phyloP scores from a whole-genome alignment of 352 stramenopile genomes.

The Lagenidium giganteum region DNA sequence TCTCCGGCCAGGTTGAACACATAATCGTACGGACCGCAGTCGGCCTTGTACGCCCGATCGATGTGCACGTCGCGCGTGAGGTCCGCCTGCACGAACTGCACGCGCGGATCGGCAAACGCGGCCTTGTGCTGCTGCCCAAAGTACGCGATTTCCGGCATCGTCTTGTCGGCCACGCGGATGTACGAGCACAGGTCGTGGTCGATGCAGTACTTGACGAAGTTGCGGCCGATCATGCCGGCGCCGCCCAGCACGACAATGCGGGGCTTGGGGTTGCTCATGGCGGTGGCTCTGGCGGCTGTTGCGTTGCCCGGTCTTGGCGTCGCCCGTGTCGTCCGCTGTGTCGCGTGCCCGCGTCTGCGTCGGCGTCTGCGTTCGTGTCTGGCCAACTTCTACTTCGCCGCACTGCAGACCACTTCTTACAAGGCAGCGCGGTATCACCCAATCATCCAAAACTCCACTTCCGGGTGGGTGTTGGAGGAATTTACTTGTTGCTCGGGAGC shows the following conservation, averaged over 20 bases:
- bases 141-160: conserved; percentile 85
- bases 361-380: too few species aligned
- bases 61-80: conserved; percentile 76
- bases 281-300: neutral
- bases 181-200: conserved; percentile 55
- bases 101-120: conserved; percentile 59
- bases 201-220: conserved; percentile 81
- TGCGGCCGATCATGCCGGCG: conserved; percentile 83
- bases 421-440: too few species aligned
- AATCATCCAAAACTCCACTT: too few species aligned
- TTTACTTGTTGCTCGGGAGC: too few species aligned
- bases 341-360: too few species aligned
- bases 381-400: too few species aligned
- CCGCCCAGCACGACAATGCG: conserved; percentile 81
- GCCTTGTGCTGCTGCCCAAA: conserved; percentile 69
- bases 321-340: too few species aligned
- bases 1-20: conserved; percentile 84
- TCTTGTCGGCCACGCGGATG: conserved; percentile 84
- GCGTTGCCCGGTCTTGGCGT: too few species aligned
- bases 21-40: conserved; percentile 73
- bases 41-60: conserved; percentile 67
- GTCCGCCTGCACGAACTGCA: conserved; percentile 80
- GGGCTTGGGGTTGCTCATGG: conserved; percentile 30
- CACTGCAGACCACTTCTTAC: too few species aligned
- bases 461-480: too few species aligned